Evolutionary conservation across 2,329 filamentous ascomycete genomes (phyloP).

Genomic region (Claviceps maximensis): DNA sequence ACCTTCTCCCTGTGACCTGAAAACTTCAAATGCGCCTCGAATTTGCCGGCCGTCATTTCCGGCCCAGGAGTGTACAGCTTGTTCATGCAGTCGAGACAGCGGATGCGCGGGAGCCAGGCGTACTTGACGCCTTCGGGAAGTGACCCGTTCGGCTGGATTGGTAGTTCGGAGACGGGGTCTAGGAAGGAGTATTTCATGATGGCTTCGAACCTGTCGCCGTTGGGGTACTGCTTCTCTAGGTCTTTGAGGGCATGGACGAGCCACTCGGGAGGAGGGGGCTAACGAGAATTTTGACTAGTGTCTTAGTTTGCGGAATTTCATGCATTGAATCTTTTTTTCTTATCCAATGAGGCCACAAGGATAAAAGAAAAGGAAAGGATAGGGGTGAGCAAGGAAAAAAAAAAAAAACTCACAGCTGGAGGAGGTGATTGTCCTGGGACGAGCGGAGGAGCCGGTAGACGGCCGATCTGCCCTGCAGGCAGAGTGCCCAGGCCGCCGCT

Average conservation of each 20-base stretch:
- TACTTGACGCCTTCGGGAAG: slow-evolving; percentile 55
- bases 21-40: slow-evolving; percentile 86
- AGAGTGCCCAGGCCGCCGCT: slow-evolving; percentile 23
- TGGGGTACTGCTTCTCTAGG: slow-evolving; percentile 58
- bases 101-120: slow-evolving; percentile 77
- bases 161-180: slow-evolving; percentile 55
- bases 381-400: not conserved
- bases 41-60: slow-evolving; percentile 73
- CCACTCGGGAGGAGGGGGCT: slow-evolving; percentile 85
- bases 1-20: slow-evolving; percentile 64
- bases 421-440: slow-evolving; percentile 41
- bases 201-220: slow-evolving; percentile 68
- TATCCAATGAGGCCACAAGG: not conserved
- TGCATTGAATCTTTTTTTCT: not conserved
- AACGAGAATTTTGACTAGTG: not conserved
- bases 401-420: slow-evolving; percentile 43
- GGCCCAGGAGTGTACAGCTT: slow-evolving; percentile 90
- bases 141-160: slow-evolving; percentile 41
- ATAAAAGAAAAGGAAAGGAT: not conserved
- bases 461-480: slow-evolving; percentile 46
- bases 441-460: slow-evolving; percentile 53
- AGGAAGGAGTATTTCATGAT: slow-evolving; percentile 84
- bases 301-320: not conserved
- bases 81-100: slow-evolving; percentile 82
- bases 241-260: slow-evolving; percentile 59